Conservation (phyloP, 352 stramenopile species). For the Phytophthora ramorum region DNA sequence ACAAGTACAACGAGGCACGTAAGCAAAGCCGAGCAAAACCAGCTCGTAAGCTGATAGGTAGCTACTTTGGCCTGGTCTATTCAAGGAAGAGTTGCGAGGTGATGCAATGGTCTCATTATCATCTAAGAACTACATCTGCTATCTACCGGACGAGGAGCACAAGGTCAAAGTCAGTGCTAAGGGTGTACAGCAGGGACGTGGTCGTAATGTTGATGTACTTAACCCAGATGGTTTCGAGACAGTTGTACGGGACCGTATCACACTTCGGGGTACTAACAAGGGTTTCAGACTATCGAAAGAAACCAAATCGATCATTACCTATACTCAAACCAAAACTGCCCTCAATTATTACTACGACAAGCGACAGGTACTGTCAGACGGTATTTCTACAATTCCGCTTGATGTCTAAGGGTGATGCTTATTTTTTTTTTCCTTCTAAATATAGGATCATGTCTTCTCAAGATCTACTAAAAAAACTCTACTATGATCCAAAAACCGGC, state of each 20-base stretch:
- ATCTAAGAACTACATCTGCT: conserved; percentile 26
- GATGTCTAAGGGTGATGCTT: conserved; percentile 25
- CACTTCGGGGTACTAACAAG: no score
- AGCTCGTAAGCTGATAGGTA: conserved; percentile 35
- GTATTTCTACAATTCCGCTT: neutral
- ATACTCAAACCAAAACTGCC: no score
- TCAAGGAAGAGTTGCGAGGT: conserved; percentile 35
- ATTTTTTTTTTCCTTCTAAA: conserved; percentile 6
- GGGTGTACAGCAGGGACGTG: neutral
- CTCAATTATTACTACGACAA: no score
- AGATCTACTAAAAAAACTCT: conserved; percentile 21
- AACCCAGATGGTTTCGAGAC: neutral
- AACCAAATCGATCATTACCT: no score
- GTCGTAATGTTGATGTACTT: neutral
- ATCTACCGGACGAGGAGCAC: conserved; percentile 10
- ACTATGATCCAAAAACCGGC: conserved; percentile 32
- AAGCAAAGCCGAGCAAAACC: conserved; percentile 11
- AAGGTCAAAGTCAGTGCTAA: conserved; percentile 25
- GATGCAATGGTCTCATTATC: conserved; percentile 33
- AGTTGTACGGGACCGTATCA: no score
- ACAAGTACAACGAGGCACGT: conserved; percentile 16
- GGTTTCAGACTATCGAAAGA: no score
- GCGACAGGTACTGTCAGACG: neutral
- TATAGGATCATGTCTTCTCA: conserved; percentile 10
- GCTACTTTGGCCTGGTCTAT: conserved; percentile 37